Conservation (phyloP, 2,329 filamentous ascomycete species). For the Tolypocladium endophyticum region DNA sequence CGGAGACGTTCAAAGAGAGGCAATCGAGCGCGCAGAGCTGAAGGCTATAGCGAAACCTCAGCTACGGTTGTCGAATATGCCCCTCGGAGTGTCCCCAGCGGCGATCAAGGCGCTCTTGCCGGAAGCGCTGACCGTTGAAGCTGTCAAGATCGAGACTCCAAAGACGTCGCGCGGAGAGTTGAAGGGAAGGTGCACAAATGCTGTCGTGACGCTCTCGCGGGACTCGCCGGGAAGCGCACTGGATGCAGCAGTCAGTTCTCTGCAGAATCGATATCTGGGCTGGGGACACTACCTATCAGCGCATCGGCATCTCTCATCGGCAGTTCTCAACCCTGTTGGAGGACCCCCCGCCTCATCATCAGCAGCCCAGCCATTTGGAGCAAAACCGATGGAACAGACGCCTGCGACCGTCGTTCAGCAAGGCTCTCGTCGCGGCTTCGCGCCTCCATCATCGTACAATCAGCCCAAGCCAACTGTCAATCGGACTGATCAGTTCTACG, state of each 20-base stretch:
- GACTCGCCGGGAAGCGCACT: constrained; percentile 78
- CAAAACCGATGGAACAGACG: constrained; percentile 48
- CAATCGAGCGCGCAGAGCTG: constrained; percentile 37
- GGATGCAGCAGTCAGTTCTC: constrained; percentile 62
- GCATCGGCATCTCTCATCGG: constrained; percentile 74
- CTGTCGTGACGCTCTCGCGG: constrained; percentile 70
- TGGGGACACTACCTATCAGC: constrained; percentile 74
- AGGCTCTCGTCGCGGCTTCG: constrained; percentile 52
- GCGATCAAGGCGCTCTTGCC: constrained; percentile 50
- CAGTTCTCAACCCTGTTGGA: constrained; percentile 38
- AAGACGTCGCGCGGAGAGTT: constrained; percentile 36
- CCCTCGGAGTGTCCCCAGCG: constrained; percentile 48
- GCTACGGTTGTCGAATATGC: constrained; percentile 48
- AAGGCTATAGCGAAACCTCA: constrained; percentile 53
- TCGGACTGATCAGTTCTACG: constrained; percentile 44
- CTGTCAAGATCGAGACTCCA: constrained; percentile 58
- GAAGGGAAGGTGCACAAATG: constrained; percentile 63
- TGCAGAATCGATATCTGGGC: constrained; percentile 79
- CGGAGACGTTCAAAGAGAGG: constrained; percentile 27
- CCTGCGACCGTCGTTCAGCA: constrained; percentile 27
- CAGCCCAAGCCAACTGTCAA: constrained; percentile 28
- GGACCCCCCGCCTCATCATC: constrained; percentile 26
- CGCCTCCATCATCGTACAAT: constrained; percentile 63
- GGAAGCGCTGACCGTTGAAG: constrained; percentile 54
- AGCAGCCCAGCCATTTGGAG: constrained; percentile 63